Evolutionary conservation across 192 early-diverging fungal genomes (phyloP).

Genomic region (Entrophospora sp.): DNA sequence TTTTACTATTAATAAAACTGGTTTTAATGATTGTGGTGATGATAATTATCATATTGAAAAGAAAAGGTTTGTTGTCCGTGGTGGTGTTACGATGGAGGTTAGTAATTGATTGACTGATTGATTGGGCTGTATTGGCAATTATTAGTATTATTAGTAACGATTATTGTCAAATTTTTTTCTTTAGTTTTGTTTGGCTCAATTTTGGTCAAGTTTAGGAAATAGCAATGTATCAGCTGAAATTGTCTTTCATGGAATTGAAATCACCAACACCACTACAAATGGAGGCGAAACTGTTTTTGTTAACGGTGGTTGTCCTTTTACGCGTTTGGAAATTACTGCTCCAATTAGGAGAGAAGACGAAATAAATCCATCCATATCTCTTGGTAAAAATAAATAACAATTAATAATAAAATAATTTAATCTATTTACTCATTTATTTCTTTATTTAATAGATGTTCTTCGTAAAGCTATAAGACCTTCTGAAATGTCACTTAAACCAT

Average conservation of each 20-base stretch:
- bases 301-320: conserved; percentile 38
- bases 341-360: conserved; percentile 66
- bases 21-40: conserved; percentile 51
- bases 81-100: conserved; percentile 72
- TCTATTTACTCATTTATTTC: conserved; percentile 17
- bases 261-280: conserved; percentile 37
- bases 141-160: background rate
- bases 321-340: conserved; percentile 63
- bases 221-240: conserved; percentile 62
- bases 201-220: conserved; percentile 73
- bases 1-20: conserved; percentile 50
- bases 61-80: conserved; percentile 51
- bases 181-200: conserved; percentile 67
- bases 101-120: too few species aligned
- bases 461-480: conserved; percentile 61
- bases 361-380: conserved; percentile 40
- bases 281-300: conserved; percentile 31
- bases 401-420: background rate
- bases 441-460: conserved; percentile 41
- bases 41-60: conserved; percentile 45
- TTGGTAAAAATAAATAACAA: conserved; percentile 23
- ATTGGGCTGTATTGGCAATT: too few species aligned
- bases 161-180: background rate
- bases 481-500: conserved; percentile 50
- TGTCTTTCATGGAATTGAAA: conserved; percentile 70